Evolutionary conservation across 2,329 filamentous ascomycete species (phyloP).

Genomic region (Lachnellula hyalina): DNA sequence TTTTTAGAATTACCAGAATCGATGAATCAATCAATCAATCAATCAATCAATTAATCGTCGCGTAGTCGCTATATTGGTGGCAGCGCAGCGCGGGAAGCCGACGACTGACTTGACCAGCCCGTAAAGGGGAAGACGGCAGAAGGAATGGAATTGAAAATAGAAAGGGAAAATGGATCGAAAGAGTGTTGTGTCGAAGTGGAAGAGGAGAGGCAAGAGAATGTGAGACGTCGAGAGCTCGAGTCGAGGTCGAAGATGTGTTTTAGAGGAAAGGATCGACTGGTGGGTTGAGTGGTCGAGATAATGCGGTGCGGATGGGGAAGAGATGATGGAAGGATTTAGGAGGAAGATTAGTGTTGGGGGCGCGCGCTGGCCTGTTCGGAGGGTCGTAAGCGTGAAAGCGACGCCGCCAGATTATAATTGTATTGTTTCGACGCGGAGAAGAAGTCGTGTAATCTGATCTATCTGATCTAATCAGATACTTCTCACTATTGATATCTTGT

Average conservation of each 20-base stretch:
- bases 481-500: too few species aligned
- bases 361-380: background rate
- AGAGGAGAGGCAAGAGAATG: conserved; percentile 17
- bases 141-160: background rate
- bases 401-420: too few species aligned
- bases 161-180: conserved; percentile 15
- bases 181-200: conserved; percentile 16
- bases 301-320: background rate
- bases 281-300: background rate
- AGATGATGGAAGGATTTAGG: background rate
- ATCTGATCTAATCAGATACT: too few species aligned
- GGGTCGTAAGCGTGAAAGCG: background rate
- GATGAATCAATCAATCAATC: background rate
- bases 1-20: background rate
- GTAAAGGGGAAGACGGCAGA: background rate
- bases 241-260: conserved; percentile 1
- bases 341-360: background rate
- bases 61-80: background rate
- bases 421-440: too few species aligned
- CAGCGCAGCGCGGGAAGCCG: background rate
- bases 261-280: background rate
- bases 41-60: background rate
- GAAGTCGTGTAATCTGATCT: too few species aligned
- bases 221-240: conserved; percentile 16
- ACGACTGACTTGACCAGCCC: background rate